A percentile compares a stretch with the other conserved stretches of the same genome.
phyloP scores from a whole-genome alignment of 1,284 basidiomycete species.

The Fistulinella cinereoalba region DNA sequence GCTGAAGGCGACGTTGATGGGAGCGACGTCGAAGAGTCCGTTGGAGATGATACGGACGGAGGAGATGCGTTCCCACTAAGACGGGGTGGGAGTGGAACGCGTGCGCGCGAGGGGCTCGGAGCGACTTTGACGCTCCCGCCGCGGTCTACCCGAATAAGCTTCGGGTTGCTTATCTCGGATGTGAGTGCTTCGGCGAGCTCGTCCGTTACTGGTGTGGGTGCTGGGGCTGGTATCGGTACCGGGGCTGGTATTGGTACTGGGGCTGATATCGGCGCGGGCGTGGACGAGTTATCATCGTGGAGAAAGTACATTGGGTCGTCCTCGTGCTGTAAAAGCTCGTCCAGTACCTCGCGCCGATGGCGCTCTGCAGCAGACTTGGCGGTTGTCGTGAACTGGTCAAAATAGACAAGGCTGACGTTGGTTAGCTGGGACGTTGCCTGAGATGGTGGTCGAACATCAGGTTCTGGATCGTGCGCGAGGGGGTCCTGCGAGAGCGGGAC shows the following conservation, averaged over 20 bases:
- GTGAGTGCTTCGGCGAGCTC: constrained; percentile 22
- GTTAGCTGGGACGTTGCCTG: neutral
- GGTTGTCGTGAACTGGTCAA: constrained; percentile 54
- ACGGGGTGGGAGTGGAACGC: constrained; percentile 23
- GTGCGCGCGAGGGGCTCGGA: constrained; percentile 10
- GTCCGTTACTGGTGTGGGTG: constrained; percentile 13
- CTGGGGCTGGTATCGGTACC: neutral
- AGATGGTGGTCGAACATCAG: neutral
- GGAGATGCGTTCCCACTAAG: constrained; percentile 23
- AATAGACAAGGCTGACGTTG: constrained; percentile 46
- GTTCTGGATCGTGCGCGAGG: constrained; percentile 28
- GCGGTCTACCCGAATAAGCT: constrained; percentile 4
- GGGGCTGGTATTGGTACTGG: neutral
- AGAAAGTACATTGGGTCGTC: constrained; percentile 66
- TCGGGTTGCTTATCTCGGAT: constrained; percentile 16
- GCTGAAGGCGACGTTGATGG: neutral
- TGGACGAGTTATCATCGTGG: neutral
- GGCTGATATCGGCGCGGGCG: neutral
- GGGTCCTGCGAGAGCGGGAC: constrained; percentile 61
- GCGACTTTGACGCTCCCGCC: constrained; percentile 18
- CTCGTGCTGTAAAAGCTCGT: constrained; percentile 61
- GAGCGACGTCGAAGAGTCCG: constrained; percentile 8
- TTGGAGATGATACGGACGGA: constrained; percentile 20
- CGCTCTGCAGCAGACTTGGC: constrained; percentile 52
- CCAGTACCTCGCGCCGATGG: constrained; percentile 51